These are phyloP conservation scores for Kwoniella sp. DNA, from an alignment of 768 basidiomycete species.

Conservation along the genomic window DNA sequence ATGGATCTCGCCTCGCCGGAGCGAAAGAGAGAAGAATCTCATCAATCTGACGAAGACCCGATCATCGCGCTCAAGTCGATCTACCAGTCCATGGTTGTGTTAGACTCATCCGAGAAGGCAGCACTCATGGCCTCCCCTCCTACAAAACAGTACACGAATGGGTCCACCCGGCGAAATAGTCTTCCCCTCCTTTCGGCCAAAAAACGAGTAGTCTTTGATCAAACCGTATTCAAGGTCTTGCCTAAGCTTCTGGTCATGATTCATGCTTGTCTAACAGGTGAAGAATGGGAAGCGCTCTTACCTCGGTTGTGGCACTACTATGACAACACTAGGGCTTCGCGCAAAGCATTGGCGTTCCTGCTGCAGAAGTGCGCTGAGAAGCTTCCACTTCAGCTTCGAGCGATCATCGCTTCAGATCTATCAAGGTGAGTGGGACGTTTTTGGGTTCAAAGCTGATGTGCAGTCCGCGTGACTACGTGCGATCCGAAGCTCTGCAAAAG, in stretches of 20 bases:
- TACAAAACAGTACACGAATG: slow-evolving; percentile 11
- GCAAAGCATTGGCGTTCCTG: slow-evolving; percentile 25
- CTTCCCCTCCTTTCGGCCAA: neutral
- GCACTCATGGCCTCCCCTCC: slow-evolving; percentile 5
- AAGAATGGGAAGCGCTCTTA: slow-evolving; percentile 36
- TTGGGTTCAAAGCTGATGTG: slow-evolving; percentile 3
- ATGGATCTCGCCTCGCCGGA: slow-evolving; percentile 9
- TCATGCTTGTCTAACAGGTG: slow-evolving; percentile 30
- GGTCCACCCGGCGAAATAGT: slow-evolving; percentile 7
- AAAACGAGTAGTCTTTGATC: slow-evolving; percentile 4
- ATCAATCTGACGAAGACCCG: slow-evolving; percentile 10
- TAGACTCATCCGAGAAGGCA: slow-evolving; percentile 1
- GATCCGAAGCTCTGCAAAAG: slow-evolving; percentile 27
- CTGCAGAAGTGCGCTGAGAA: slow-evolving; percentile 42
- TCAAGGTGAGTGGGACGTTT: slow-evolving; percentile 17
- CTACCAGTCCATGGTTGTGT: slow-evolving; percentile 7
- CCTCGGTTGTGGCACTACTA: slow-evolving; percentile 31
- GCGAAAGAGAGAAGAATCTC: slow-evolving; percentile 1
- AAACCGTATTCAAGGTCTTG: slow-evolving; percentile 1
- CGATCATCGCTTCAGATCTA: slow-evolving; percentile 24
- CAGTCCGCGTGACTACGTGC: slow-evolving; percentile 12
- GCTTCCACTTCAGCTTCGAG: slow-evolving; percentile 19
- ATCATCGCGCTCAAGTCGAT: neutral
- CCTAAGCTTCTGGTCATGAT: slow-evolving; percentile 27
- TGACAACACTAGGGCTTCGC: slow-evolving; percentile 1